Percentiles rank a stretch among this genome's conserved stretches.
Conservation (phyloP, 139 green algal genomes). For the Micromonas pusilla region DNA sequence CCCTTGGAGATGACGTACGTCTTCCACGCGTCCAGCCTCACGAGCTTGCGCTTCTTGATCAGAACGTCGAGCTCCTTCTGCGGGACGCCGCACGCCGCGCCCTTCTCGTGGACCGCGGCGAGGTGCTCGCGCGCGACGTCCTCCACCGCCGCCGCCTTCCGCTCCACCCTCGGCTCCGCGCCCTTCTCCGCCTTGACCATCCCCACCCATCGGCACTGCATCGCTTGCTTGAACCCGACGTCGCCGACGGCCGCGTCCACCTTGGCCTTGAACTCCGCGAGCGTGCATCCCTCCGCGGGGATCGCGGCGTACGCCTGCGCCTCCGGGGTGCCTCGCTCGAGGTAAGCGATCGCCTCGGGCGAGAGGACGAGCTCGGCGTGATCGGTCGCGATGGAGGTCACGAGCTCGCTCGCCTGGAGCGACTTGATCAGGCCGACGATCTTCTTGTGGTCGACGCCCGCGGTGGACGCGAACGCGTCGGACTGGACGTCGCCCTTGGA, state of each 20-base stretch:
- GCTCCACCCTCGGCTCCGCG: conserved; percentile 14
- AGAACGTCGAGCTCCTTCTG: conserved; percentile 16
- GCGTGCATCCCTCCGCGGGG: conserved; percentile 44
- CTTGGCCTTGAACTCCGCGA: conserved; percentile 60
- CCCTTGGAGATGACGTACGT: conserved; percentile 53
- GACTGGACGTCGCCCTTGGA: neutral
- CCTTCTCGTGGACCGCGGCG: neutral
- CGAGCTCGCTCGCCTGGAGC: conserved; percentile 3
- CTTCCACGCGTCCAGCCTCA: conserved; percentile 23
- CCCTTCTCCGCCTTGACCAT: conserved; percentile 50
- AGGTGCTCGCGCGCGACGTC: conserved; percentile 31
- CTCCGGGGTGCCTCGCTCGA: conserved; percentile 69
- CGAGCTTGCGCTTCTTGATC: conserved; percentile 42
- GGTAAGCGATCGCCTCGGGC: conserved; percentile 61
- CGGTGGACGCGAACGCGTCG: neutral
- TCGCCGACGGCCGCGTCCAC: conserved; percentile 54
- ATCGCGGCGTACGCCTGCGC: conserved; percentile 72
- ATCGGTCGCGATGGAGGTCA: conserved; percentile 37
- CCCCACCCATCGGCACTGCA: conserved; percentile 74
- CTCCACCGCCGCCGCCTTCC: conserved; percentile 36
- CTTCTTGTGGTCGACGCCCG: neutral
- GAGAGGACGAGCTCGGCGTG: conserved; percentile 66
- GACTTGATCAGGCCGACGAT: conserved; percentile 23
- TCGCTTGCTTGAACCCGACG: conserved; percentile 87
- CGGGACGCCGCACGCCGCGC: neutral